Percentiles rank a stretch among this genome's conserved stretches.
These are phyloP conservation scores for Puccinia horiana DNA, from an alignment of 1,284 basidiomycete species.

Conservation along the genomic window DNA sequence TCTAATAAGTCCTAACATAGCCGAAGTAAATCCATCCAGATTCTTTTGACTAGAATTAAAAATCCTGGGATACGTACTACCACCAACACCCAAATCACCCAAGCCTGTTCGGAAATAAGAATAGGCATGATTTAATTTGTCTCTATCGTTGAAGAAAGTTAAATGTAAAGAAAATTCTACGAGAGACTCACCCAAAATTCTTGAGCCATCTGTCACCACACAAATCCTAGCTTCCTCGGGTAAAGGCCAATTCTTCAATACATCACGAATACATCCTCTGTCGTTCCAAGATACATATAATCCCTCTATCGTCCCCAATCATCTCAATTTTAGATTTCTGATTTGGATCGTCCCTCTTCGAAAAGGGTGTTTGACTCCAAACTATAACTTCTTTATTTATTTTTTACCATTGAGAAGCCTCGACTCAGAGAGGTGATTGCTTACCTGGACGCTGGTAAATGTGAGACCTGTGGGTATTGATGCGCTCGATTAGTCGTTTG, in stretches of 20 bases:
- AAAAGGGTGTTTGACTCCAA: background rate
- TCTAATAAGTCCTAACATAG: background rate
- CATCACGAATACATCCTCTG: conserved; percentile 72
- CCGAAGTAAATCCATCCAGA: background rate
- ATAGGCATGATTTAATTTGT: background rate
- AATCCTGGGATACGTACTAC: conserved; percentile 50
- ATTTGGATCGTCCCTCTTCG: background rate
- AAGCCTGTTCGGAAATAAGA: conserved; percentile 58
- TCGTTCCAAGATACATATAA: conserved; percentile 78
- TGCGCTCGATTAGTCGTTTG: background rate
- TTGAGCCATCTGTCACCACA: conserved; percentile 82
- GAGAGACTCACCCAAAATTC: conserved; percentile 70
- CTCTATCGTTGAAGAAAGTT: background rate
- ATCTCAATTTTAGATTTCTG: background rate
- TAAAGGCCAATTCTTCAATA: conserved; percentile 75
- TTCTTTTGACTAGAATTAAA: background rate
- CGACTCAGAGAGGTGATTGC: background rate
- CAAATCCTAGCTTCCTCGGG: conserved; percentile 74
- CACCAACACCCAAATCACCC: conserved; percentile 72
- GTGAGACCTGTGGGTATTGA: conserved; percentile 42
- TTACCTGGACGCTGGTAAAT: conserved; percentile 49
- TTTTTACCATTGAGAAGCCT: too few relatives aligned
- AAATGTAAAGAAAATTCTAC: background rate
- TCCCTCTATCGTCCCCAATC: conserved; percentile 36
- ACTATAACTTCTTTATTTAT: too few relatives aligned